phyloP scores from a whole-genome alignment of 2,329 filamentous ascomycete genomes.

The Colletotrichum zoysiae region DNA sequence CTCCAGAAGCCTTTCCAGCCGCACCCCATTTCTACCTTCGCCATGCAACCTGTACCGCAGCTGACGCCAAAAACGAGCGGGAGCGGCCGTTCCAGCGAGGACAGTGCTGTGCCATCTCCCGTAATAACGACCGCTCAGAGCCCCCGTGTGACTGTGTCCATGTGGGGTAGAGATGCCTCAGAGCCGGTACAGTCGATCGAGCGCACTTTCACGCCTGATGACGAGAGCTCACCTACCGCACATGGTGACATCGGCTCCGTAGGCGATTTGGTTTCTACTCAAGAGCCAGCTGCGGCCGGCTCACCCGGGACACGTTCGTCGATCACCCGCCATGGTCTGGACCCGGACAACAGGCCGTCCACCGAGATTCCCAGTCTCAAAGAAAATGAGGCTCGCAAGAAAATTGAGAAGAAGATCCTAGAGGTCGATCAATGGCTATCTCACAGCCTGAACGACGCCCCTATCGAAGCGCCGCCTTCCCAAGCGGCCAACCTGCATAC shows the following conservation, averaged over 20 bases:
- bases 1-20: constrained; percentile 57
- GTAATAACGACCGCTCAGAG: constrained; percentile 61
- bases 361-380: constrained; percentile 63
- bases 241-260: constrained; percentile 52
- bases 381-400: constrained; percentile 57
- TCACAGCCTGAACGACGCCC: constrained; percentile 45
- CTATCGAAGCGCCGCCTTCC: constrained; percentile 24
- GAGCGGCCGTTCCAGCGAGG: constrained; percentile 65
- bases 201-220: constrained; percentile 51
- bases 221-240: constrained; percentile 53
- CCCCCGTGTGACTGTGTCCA: constrained; percentile 68
- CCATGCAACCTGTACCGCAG: constrained; percentile 51
- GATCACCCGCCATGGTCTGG: constrained; percentile 61
- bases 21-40: constrained; percentile 48
- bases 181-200: constrained; percentile 55
- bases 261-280: constrained; percentile 54
- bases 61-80: constrained; percentile 64
- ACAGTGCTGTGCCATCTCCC: constrained; percentile 55
- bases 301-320: constrained; percentile 49
- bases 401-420: constrained; percentile 60
- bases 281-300: constrained; percentile 38
- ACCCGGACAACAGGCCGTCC: constrained; percentile 58
- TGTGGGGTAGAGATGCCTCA: constrained; percentile 61
- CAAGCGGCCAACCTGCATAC: constrained; percentile 18
- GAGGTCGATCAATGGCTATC: constrained; percentile 66